Base-by-base conservation (phyloP, 495 filamentous ascomycete species). In the Aspergillus indologenus region DNA sequence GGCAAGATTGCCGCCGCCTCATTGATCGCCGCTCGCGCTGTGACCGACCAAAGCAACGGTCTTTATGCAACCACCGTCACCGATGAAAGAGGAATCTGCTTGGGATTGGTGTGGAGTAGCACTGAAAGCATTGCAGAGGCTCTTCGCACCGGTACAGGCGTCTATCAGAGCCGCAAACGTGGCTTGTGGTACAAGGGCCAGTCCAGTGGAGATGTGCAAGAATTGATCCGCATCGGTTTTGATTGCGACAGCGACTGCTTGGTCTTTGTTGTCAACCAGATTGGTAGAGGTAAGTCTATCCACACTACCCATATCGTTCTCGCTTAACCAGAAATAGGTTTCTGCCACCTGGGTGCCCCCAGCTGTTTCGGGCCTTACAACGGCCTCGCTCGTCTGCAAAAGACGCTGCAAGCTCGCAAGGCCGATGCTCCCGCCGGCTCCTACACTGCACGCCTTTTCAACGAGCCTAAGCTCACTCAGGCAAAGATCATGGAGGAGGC, bases 401-500 rank as follows among this genome's bases (percentile, higher is more conserved):
- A 91, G 71, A 98, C 92, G 1, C 79, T 98, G 3, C 70, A 87
- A 26, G 83, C 82, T 8, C 85, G 94, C 60, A 96, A 95, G 69
- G 72, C 75, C 5, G 88, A 87, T 11, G 91, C 94, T 0, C 93
- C 92, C 2, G 81, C 80, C 58, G 93, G 92, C 0, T 98, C 94
- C 17, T 98, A 98, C 70, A 98, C 94, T 15, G 90, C 90, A 31
- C 80, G 94, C 18, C 76, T 98, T 9, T 98, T 97, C 78, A 90
- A 87, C 23, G 95, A 98, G 57, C 84, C 90, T 56, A 90, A 94
- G 73, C 83, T 98, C 19, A 76, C 96, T 17, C 81, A 88, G 34
- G 95, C 94, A 3, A 98, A 98, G 80, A 96, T 98, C 45, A 94
- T 96, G 88, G 94, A 98, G 73, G 94, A 98, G 70, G 94, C 94